Percentiles rank a stretch among this genome's conserved stretches.
phyloP scores from a whole-genome alignment of 495 filamentous ascomycete genomes.

The Penicillium simplicissimum region DNA sequence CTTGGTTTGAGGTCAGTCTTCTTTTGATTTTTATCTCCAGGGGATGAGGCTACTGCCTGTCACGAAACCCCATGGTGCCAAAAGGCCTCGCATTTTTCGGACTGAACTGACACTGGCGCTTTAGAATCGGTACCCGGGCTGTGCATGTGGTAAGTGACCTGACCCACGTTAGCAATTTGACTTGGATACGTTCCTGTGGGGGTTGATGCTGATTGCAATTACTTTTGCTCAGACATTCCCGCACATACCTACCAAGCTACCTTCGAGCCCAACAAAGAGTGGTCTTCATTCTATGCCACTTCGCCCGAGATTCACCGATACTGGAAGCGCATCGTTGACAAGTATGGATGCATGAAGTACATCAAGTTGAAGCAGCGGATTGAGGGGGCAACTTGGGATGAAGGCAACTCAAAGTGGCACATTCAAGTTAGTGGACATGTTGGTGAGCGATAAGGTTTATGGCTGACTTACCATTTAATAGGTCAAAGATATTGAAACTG shows the following conservation, averaged over 20 bases:
- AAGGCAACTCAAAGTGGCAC: conserved; percentile 46
- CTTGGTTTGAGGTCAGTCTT: conserved; percentile 57
- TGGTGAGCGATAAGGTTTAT: not conserved
- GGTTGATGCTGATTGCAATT: not conserved
- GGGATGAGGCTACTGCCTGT: not conserved
- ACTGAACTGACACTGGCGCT: not conserved
- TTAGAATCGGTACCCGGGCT: conserved; percentile 65
- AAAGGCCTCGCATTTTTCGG: not conserved
- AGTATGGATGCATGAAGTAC: conserved; percentile 44
- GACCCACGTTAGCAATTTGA: not conserved
- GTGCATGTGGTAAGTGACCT: conserved; percentile 50
- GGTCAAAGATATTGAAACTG: conserved; percentile 45
- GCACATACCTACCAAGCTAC: conserved; percentile 53
- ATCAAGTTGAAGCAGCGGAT: conserved; percentile 45
- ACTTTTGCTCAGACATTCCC: conserved; percentile 34
- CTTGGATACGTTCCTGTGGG: not conserved
- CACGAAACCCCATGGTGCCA: not conserved
- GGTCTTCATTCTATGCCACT: conserved; percentile 58
- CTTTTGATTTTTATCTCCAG: not conserved
- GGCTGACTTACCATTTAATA: conserved; percentile 3
- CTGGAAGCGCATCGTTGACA: conserved; percentile 46
- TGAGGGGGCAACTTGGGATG: conserved; percentile 40
- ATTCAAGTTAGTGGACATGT: conserved; percentile 31
- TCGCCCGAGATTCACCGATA: conserved; percentile 61
- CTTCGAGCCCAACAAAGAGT: conserved; percentile 57